Conservation (phyloP, 2,329 filamentous ascomycete genomes). For the Sclerotinia spermophila region DNA sequence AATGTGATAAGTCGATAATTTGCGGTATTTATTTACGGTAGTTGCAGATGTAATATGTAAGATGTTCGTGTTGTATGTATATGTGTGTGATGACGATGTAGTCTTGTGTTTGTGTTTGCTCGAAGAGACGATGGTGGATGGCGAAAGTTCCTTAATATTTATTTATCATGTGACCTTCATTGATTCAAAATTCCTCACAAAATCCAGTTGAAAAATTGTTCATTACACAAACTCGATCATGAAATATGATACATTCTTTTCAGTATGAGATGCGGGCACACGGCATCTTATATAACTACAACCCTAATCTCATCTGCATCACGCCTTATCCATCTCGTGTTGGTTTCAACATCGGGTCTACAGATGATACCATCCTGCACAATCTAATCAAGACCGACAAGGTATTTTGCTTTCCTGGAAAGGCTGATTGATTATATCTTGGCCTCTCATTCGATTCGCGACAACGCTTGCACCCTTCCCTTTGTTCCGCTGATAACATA, state of each 20-base stretch:
- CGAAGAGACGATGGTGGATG: too few relatives aligned
- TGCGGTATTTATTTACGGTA: background rate
- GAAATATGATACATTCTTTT: background rate
- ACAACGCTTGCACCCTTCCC: background rate
- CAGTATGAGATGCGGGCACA: background rate
- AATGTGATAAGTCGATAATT: constrained; percentile 3
- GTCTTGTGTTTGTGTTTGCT: background rate
- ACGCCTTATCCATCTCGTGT: constrained; percentile 1
- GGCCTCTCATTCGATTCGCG: constrained; percentile 16
- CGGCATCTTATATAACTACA: constrained; percentile 12
- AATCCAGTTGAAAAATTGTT: background rate
- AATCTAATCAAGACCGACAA: constrained; percentile 19
- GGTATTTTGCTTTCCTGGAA: constrained; percentile 10
- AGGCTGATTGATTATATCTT: constrained; percentile 14
- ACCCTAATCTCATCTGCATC: constrained; percentile 6
- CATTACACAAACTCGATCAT: background rate
- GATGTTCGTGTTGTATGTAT: background rate
- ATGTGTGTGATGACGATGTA: background rate
- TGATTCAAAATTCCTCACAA: background rate
- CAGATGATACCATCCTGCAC: constrained; percentile 19
- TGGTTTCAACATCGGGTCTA: constrained; percentile 10
- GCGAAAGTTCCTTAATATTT: background rate
- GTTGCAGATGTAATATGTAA: background rate
- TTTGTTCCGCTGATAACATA: constrained; percentile 9
- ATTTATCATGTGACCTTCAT: constrained; percentile 7